Evolutionary conservation across 1,284 basidiomycete genomes (phyloP).

Genomic region (Tilletia walkeri): DNA sequence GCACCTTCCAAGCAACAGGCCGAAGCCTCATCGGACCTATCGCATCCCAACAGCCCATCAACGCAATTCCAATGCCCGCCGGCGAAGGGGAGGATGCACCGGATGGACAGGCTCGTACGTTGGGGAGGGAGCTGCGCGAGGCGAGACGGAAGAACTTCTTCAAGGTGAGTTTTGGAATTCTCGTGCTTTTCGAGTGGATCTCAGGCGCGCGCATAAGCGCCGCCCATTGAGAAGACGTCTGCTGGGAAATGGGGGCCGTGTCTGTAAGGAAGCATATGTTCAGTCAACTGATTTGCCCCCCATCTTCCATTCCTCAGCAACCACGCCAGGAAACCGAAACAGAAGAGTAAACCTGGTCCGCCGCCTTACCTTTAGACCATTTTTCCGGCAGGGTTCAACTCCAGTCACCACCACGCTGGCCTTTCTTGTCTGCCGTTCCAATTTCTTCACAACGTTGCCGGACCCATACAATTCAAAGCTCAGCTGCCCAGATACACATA

Average conservation of each 20-base stretch:
- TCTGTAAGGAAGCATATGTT: too few relatives aligned
- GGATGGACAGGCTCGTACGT: conserved; percentile 49
- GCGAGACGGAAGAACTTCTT: conserved; percentile 59
- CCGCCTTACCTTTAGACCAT: too few relatives aligned
- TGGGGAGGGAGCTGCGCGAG: conserved; percentile 58
- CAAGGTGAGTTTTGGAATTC: conserved; percentile 55
- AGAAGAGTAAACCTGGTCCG: conserved; percentile 30
- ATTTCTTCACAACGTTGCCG: too few relatives aligned
- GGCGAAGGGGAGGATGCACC: conserved; percentile 30
- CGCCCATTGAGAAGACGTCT: too few relatives aligned
- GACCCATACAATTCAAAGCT: too few relatives aligned
- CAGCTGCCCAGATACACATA: too few relatives aligned
- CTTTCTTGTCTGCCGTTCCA: too few relatives aligned
- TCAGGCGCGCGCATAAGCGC: too few relatives aligned
- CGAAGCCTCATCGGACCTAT: conserved; percentile 31
- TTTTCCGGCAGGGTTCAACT: too few relatives aligned
- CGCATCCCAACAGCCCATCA: conserved; percentile 31
- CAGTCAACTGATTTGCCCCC: not conserved
- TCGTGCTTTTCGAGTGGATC: too few relatives aligned
- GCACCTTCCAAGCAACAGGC: conserved; percentile 79
- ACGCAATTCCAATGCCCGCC: conserved; percentile 24
- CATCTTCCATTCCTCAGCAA: conserved; percentile 7
- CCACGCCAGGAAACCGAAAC: conserved; percentile 37
- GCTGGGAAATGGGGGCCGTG: too few relatives aligned
- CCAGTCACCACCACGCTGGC: too few relatives aligned